phyloP scores from a whole-genome alignment of 2,329 filamentous ascomycete species.

The Sclerotinia minor region DNA sequence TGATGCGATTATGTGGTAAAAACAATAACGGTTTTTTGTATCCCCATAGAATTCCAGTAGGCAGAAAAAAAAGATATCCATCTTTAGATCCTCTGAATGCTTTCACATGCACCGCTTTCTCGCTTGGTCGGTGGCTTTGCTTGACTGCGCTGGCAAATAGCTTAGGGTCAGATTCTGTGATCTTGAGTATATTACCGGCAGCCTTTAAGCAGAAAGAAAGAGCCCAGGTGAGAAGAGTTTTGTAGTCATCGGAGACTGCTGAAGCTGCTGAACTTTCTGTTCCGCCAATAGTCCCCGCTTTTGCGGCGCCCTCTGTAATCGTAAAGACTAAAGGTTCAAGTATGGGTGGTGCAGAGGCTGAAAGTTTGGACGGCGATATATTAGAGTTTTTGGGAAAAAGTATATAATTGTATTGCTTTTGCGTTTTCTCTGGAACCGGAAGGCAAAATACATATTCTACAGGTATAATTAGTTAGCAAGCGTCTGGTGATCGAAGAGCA shows the following conservation, averaged over 20 bases:
- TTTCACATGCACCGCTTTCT: constrained; percentile 65
- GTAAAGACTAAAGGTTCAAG: constrained; percentile 66
- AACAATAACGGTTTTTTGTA: constrained; percentile 71
- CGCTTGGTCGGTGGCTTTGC: constrained; percentile 58
- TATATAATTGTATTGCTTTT: constrained; percentile 66
- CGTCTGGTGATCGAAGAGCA: neutral
- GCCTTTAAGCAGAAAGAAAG: constrained; percentile 53
- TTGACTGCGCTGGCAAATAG: constrained; percentile 58
- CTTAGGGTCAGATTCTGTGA: constrained; percentile 54
- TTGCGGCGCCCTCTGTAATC: constrained; percentile 59
- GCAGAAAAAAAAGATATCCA: constrained; percentile 66
- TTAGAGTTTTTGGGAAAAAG: constrained; percentile 57
- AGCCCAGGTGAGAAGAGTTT: constrained; percentile 61
- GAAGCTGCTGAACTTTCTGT: constrained; percentile 51
- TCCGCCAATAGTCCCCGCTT: constrained; percentile 58
- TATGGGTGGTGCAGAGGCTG: constrained; percentile 41
- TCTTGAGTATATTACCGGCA: constrained; percentile 49
- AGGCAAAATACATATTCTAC: constrained; percentile 63
- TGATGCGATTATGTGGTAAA: constrained; percentile 60
- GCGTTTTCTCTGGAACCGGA: constrained; percentile 64
- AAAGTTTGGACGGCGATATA: constrained; percentile 53
- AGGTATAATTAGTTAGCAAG: constrained; percentile 13
- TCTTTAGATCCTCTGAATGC: constrained; percentile 69
- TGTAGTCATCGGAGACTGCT: constrained; percentile 59
- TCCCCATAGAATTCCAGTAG: constrained; percentile 66